A percentile compares a stretch with the other conserved stretches of the same genome.
These are phyloP conservation scores for Yamadazyma membranifaciens DNA, from an alignment of 1,139 yeast species.

Conservation along the genomic window DNA sequence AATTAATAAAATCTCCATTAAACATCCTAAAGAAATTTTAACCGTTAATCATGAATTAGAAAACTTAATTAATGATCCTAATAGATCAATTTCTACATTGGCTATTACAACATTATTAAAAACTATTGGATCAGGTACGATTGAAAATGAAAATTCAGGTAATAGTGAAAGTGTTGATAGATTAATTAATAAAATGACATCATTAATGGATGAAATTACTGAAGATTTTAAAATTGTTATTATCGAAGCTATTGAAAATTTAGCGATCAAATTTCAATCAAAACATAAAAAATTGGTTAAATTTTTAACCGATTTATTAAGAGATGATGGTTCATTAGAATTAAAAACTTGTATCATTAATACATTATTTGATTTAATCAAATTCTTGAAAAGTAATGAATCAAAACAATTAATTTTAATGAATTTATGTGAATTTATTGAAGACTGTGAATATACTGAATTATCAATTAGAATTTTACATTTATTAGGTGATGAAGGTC, in stretches of 20 bases:
- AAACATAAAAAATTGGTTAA: conserved; percentile 81
- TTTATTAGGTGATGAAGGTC: conserved; percentile 92
- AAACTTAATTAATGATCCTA: conserved; percentile 79
- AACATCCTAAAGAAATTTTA: conserved; percentile 74
- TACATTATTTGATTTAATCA: conserved; percentile 85
- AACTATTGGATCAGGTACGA: conserved; percentile 78
- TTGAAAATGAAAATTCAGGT: conserved; percentile 25
- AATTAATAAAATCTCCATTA: conserved; percentile 79
- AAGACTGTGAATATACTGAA: conserved; percentile 96
- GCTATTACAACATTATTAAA: conserved; percentile 94
- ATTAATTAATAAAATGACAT: conserved; percentile 81
- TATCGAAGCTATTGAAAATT: conserved; percentile 88
- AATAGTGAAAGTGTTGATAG: conserved; percentile 76
- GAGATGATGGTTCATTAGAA: conserved; percentile 86
- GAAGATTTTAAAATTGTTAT: conserved; percentile 95
- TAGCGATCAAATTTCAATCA: conserved; percentile 90
- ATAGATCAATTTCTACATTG: conserved; percentile 95
- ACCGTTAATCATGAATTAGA: conserved; percentile 78
- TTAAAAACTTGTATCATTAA: conserved; percentile 89
- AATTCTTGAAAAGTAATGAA: conserved; percentile 68
- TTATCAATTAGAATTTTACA: conserved; percentile 88
- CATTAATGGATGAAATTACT: conserved; percentile 88
- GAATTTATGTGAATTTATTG: conserved; percentile 93
- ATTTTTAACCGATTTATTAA: conserved; percentile 79
- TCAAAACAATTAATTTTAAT: conserved; percentile 85